A percentile compares a stretch with the other conserved stretches of the same genome.
These are phyloP conservation scores for Fusarium mangiferae DNA, from an alignment of 2,329 filamentous ascomycete species.

Conservation along the genomic window DNA sequence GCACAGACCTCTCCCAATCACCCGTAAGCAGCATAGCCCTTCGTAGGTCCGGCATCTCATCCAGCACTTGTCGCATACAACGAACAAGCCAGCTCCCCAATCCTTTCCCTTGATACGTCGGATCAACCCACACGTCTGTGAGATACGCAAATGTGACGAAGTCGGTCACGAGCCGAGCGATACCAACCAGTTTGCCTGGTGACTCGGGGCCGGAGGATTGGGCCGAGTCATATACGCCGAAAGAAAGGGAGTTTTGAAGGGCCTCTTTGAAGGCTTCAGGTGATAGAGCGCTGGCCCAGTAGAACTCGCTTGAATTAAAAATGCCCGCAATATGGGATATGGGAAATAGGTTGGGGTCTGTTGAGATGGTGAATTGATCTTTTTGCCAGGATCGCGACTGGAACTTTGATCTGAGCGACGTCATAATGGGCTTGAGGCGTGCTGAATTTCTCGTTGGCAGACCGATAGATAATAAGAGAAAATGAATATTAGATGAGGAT, in stretches of 20 bases:
- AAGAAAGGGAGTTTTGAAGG: conserved; percentile 64
- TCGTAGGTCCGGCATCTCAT: conserved; percentile 64
- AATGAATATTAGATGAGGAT: fast-evolving
- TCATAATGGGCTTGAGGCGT: fast-evolving
- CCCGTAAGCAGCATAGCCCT: conserved; percentile 61
- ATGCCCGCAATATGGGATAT: conserved; percentile 59
- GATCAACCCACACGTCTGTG: conserved; percentile 71
- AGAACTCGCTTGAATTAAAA: conserved; percentile 61
- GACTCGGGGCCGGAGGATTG: not conserved
- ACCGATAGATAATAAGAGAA: fast-evolving
- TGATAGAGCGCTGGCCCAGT: conserved; percentile 64
- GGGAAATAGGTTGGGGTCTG: conserved; percentile 61
- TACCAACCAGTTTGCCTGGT: conserved; percentile 40
- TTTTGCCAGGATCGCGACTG: conserved; percentile 50
- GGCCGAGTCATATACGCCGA: conserved; percentile 60
- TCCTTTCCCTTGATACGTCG: conserved; percentile 64
- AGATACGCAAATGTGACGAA: conserved; percentile 69
- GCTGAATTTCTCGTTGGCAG: fast-evolving
- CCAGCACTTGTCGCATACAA: conserved; percentile 64
- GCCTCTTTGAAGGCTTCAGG: conserved; percentile 56
- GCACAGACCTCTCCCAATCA: conserved; percentile 48
- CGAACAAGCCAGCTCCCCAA: conserved; percentile 70
- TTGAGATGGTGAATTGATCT: conserved; percentile 65
- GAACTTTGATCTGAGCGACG: not conserved
- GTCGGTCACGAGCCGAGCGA: conserved; percentile 69